These are phyloP conservation scores for Gastrodia elata DNA, from an alignment of 106 monocot genomes.

Conservation along the genomic window DNA sequence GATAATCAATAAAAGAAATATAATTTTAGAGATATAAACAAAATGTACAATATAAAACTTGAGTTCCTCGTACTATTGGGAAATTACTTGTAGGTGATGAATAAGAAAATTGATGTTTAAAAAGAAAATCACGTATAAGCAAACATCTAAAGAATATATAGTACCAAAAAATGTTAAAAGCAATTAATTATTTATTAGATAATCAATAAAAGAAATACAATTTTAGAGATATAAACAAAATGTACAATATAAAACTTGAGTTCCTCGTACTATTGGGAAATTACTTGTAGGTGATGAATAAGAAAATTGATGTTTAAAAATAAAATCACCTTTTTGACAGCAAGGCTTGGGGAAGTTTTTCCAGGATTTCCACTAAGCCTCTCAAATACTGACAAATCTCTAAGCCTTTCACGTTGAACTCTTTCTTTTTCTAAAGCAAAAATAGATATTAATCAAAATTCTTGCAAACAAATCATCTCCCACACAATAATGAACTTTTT, in stretches of 20 bases:
- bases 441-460: slow-evolving; percentile 7
- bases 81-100: not conserved
- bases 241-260: not conserved
- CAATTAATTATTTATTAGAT: not conserved
- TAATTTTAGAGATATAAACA: too few relatives aligned
- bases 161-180: not conserved
- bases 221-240: not conserved
- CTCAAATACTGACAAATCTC: slow-evolving; percentile 83
- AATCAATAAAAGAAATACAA: not conserved
- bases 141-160: slow-evolving; percentile 2
- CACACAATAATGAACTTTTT: not conserved
- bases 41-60: not conserved
- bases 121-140: slow-evolving; percentile 2
- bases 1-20: not conserved
- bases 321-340: slow-evolving; percentile 79
- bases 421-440: slow-evolving; percentile 63
- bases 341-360: slow-evolving; percentile 58
- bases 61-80: not conserved
- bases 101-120: not conserved
- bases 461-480: not conserved
- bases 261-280: not conserved
- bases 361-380: slow-evolving; percentile 70
- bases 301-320: not conserved
- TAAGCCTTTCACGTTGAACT: slow-evolving; percentile 63
- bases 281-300: not conserved